phyloP scores from a whole-genome alignment of 306 rosid genomes.

The Macrotyloma uniflorum region DNA sequence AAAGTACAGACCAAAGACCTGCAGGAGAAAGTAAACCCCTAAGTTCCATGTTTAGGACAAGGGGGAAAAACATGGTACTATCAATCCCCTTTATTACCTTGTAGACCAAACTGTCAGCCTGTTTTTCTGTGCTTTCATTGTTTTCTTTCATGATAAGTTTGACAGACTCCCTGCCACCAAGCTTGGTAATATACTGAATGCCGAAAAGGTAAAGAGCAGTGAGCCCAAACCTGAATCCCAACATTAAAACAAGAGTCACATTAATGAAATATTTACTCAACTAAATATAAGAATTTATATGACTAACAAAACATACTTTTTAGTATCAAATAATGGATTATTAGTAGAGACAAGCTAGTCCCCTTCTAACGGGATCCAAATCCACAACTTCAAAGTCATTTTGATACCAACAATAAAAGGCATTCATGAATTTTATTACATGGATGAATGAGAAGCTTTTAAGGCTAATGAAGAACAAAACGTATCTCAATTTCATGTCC shows the following conservation, averaged over 20 bases:
- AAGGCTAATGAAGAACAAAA: not conserved
- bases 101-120: constrained; percentile 95
- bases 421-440: not conserved
- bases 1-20: constrained; percentile 96
- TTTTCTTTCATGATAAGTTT: constrained; percentile 83
- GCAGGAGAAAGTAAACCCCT: constrained; percentile 44
- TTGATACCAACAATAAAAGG: not conserved
- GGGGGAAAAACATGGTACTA: not conserved
- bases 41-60: constrained; percentile 31
- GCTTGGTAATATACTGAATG: constrained; percentile 78
- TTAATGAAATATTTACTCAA: constrained; percentile 20
- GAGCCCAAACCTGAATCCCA: constrained; percentile 78
- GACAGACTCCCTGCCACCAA: constrained; percentile 80
- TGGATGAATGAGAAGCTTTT: not conserved
- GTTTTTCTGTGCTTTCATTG: constrained; percentile 79
- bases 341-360: not conserved
- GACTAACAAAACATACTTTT: constrained; percentile 12
- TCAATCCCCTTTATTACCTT: constrained; percentile 58
- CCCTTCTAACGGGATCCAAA: constrained; percentile 12
- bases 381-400: constrained; percentile 13
- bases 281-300: not conserved
- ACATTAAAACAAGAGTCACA: constrained; percentile 17
- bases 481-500: not conserved
- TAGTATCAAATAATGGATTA: not conserved
- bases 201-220: constrained; percentile 76